These are phyloP conservation scores for Chenopodium formosanum DNA, from an alignment of 148 eudicot species.

Conservation along the genomic window DNA sequence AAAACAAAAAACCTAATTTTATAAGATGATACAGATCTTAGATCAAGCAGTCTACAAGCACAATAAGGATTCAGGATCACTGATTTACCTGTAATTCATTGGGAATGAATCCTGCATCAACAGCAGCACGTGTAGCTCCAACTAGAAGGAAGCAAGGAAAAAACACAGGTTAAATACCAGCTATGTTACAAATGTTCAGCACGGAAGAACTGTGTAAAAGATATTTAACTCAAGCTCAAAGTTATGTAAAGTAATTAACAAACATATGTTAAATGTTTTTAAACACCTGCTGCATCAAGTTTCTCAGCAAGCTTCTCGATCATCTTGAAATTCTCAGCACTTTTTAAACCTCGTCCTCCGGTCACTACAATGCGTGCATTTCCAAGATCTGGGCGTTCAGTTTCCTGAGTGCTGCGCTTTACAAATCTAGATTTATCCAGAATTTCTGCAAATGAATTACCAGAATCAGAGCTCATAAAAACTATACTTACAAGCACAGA, in stretches of 20 bases:
- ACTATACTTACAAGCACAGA: not conserved
- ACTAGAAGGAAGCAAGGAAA: slow-evolving; percentile 40
- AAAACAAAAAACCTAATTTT: not conserved
- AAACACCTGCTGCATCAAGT: slow-evolving; percentile 91
- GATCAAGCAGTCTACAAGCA: not conserved
- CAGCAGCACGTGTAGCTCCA: slow-evolving; percentile 99
- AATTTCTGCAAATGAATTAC: slow-evolving; percentile 45
- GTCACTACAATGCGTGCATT: slow-evolving; percentile 88
- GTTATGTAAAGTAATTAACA: not conserved
- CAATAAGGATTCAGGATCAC: not conserved
- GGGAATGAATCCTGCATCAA: slow-evolving; percentile 95
- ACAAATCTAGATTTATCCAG: slow-evolving; percentile 60
- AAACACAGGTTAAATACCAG: too few relatives aligned
- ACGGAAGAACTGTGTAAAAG: not conserved
- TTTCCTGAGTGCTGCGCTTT: slow-evolving; percentile 58
- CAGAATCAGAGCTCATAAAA: slow-evolving; percentile 6
- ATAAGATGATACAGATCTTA: not conserved
- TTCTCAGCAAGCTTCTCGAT: slow-evolving; percentile 93
- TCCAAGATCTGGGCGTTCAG: slow-evolving; percentile 95
- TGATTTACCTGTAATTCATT: slow-evolving; percentile 82
- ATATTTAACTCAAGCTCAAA: not conserved
- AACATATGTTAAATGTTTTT: not conserved
- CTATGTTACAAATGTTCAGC: too few relatives aligned
- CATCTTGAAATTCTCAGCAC: slow-evolving; percentile 85
- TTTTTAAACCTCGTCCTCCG: slow-evolving; percentile 88